Percentiles rank a stretch among this genome's conserved stretches.
These are phyloP conservation scores for Microcyclospora pomicola DNA, from an alignment of 2,329 filamentous ascomycete species.

Conservation along the genomic window DNA sequence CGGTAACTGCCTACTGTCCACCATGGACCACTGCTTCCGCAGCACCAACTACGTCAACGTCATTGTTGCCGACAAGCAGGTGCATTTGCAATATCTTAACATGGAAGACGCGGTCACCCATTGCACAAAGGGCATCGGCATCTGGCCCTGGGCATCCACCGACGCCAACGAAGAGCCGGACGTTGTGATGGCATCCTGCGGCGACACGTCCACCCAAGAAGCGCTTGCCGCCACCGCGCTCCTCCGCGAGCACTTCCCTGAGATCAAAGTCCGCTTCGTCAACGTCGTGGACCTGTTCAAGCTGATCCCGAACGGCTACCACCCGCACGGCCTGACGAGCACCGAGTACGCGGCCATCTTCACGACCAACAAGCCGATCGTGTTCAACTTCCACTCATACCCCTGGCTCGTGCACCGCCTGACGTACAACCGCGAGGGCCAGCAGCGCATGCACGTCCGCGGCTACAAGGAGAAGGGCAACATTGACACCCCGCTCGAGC, in stretches of 20 bases:
- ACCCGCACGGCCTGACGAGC: conserved; percentile 59
- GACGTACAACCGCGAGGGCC: conserved; percentile 60
- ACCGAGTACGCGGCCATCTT: conserved; percentile 55
- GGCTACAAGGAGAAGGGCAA: conserved; percentile 76
- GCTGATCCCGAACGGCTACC: conserved; percentile 54
- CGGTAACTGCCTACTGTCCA: conserved; percentile 62
- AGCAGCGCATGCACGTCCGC: conserved; percentile 55
- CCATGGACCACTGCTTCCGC: conserved; percentile 61
- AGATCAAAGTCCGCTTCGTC: conserved; percentile 63
- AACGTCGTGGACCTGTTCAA: conserved; percentile 71
- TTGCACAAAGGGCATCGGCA: conserved; percentile 65
- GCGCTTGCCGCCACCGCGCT: conserved; percentile 61
- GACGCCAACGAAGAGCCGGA: conserved; percentile 56
- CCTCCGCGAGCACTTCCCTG: conserved; percentile 55
- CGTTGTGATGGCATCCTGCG: conserved; percentile 61
- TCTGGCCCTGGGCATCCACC: conserved; percentile 65
- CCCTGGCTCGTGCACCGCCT: conserved; percentile 67
- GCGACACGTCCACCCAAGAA: conserved; percentile 62
- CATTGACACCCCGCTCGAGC: conserved; percentile 66
- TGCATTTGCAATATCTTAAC: conserved; percentile 60
- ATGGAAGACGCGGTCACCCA: conserved; percentile 61
- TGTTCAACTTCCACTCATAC: conserved; percentile 79
- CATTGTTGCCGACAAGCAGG: conserved; percentile 66
- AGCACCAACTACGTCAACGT: conserved; percentile 71
- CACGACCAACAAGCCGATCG: conserved; percentile 55